Evolutionary conservation across 805 yeast species (phyloP), one percentile per base, ranked within the genome.

Genomic region (Isabelozyma gotoi): DNA sequence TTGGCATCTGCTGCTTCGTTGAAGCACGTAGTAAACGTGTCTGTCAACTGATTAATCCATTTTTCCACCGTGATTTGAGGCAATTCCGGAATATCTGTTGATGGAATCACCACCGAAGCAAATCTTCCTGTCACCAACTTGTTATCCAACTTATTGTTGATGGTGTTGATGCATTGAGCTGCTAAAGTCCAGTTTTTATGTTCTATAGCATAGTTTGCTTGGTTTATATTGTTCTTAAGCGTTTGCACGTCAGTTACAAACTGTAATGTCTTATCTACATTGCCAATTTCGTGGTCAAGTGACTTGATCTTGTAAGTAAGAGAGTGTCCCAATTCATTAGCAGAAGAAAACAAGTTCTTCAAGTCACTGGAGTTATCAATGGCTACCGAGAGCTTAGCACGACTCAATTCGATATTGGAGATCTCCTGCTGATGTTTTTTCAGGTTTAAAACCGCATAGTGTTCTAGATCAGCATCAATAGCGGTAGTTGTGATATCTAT

Each of bases 41-140:
- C 59, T 4, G 78, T 81, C 45, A 94, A 70, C 31, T 81, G 74
- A 2, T 65, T 68, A 3, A 81, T 75, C 82, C 95, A 87, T 11
- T 68, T 68, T 1, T 67, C 57, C 1, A 94, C 54, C 0, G 86
- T 65, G 2, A 65, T 73, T 7, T 60, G 56, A 0, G 99, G 98
- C 41, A 77, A 67, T 40, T 88, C 96, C 0, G 97, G 96, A 12
- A 90, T 74, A 43, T 88, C 95, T 8, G 85, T 72, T 0, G 96
- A 82, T 0, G 99, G 99, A 14, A 92, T 92, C 55, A 86, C 87
- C 36, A 75, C 81, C 39, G 82, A 76, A 2, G 96, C 92, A 62
- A 85, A 90, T 42, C 78, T 71, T 15, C 96, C 91, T 12, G 64
- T 50, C 18, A 75, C 68, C 12, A 85, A 58, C 1, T 71, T 74